Percentiles rank a stretch among this genome's conserved stretches.
These are phyloP conservation scores for Medicago lupulina DNA, from an alignment of 306 rosid species.

Conservation along the genomic window DNA sequence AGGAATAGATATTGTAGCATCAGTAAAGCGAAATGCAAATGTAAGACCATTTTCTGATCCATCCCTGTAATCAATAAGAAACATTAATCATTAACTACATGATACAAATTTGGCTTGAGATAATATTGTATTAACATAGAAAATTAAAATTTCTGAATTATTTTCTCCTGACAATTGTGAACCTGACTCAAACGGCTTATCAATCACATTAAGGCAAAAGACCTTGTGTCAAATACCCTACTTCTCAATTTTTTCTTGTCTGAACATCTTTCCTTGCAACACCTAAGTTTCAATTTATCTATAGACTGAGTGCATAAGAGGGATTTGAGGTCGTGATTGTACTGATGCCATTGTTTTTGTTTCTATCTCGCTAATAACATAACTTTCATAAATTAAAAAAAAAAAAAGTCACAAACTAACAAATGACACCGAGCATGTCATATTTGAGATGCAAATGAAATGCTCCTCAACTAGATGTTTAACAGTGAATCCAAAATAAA, in stretches of 20 bases:
- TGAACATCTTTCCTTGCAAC: neutral
- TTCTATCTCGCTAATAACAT: neutral
- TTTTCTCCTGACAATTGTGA: neutral
- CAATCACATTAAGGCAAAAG: neutral
- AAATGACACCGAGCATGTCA: conserved; percentile 24
- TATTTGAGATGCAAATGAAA: conserved; percentile 35
- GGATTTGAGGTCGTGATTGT: neutral
- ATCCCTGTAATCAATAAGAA: conserved; percentile 68
- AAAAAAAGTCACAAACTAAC: neutral
- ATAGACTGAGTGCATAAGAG: conserved; percentile 9
- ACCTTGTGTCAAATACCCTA: neutral
- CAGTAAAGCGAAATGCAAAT: conserved; percentile 98
- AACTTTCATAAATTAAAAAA: neutral
- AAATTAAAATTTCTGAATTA: neutral
- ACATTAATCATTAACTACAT: neutral
- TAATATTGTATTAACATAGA: conserved; percentile 17
- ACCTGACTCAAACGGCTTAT: neutral
- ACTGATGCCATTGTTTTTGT: conserved; percentile 12
- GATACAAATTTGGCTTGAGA: conserved; percentile 16
- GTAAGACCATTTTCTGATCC: conserved; percentile 91
- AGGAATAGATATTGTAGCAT: conserved; percentile 81
- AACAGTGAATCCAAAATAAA: conserved; percentile 18
- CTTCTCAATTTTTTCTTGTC: neutral
- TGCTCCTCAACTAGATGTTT: conserved; percentile 7
- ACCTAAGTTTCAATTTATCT: neutral